Percentiles rank a stretch among this genome's conserved stretches.
Conservation (phyloP, 2,329 filamentous ascomycete species). For the Cadophora luteo-olivacea region DNA sequence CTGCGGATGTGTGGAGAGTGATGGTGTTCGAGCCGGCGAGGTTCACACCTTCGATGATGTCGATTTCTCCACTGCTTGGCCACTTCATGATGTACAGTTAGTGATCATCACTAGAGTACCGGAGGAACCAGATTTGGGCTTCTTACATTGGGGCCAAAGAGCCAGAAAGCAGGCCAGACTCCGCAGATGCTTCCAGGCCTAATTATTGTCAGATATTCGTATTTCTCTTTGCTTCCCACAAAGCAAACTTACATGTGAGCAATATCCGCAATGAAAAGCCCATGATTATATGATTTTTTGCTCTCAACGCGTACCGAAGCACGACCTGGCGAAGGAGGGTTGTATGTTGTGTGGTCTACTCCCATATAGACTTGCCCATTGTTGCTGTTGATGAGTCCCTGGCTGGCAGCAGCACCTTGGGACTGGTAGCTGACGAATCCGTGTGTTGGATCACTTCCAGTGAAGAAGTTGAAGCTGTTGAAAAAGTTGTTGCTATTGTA, state of each 20-base stretch:
- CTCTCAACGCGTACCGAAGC: constrained; percentile 72
- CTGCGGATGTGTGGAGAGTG: constrained; percentile 63
- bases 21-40: constrained; percentile 63
- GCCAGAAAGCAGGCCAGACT: constrained; percentile 74
- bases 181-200: constrained; percentile 68
- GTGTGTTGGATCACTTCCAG: constrained; percentile 64
- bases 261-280: constrained; percentile 75
- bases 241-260: constrained; percentile 65
- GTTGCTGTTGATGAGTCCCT: constrained; percentile 63
- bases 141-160: constrained; percentile 42
- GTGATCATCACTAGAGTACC: background rate
- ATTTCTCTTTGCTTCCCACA: background rate
- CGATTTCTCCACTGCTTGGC: constrained; percentile 68
- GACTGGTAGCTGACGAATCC: constrained; percentile 70
- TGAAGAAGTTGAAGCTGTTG: constrained; percentile 57
- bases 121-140: background rate
- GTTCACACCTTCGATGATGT: constrained; percentile 74
- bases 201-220: background rate
- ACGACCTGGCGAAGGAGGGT: constrained; percentile 56
- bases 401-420: constrained; percentile 56
- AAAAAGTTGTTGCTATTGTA: constrained; percentile 54
- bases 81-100: constrained; percentile 47
- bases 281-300: constrained; percentile 66
- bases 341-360: constrained; percentile 66
- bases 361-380: constrained; percentile 69